Conservation (phyloP, 2,329 filamentous ascomycete genomes). For the Cladorrhinum sp. region DNA sequence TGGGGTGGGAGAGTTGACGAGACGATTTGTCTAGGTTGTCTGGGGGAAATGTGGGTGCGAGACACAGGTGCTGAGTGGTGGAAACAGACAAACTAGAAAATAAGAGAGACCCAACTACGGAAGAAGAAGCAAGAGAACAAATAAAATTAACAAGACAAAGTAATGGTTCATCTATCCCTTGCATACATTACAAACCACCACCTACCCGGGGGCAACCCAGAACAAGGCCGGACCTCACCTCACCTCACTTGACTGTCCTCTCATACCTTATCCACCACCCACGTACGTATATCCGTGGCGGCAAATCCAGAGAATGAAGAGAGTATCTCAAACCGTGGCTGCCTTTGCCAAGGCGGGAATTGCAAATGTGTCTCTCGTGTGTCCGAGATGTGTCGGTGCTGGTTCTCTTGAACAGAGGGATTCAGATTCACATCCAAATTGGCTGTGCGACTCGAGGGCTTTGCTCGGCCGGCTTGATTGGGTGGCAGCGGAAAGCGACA, state of each 20-base stretch:
- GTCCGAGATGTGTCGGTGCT: conserved; percentile 1
- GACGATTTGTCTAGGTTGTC: conserved; percentile 20
- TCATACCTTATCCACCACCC: background rate
- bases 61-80: conserved; percentile 12
- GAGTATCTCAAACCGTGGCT: background rate
- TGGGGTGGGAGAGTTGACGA: background rate
- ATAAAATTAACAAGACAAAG: background rate
- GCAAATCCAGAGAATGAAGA: background rate
- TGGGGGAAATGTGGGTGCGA: conserved; percentile 17
- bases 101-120: background rate
- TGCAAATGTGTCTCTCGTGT: conserved; percentile 2
- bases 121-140: background rate
- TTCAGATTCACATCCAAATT: conserved; percentile 24
- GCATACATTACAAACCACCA: background rate
- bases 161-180: background rate
- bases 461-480: conserved; percentile 20
- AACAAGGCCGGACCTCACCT: background rate
- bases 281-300: background rate
- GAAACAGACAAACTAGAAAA: background rate
- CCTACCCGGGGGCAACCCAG: background rate
- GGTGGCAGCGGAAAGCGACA: conserved; percentile 16
- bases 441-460: conserved; percentile 20
- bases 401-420: conserved; percentile 6
- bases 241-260: too few species aligned
- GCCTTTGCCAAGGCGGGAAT: conserved; percentile 6